Evolutionary conservation across 306 rosid genomes (phyloP).

Genomic region (Malus fusca): DNA sequence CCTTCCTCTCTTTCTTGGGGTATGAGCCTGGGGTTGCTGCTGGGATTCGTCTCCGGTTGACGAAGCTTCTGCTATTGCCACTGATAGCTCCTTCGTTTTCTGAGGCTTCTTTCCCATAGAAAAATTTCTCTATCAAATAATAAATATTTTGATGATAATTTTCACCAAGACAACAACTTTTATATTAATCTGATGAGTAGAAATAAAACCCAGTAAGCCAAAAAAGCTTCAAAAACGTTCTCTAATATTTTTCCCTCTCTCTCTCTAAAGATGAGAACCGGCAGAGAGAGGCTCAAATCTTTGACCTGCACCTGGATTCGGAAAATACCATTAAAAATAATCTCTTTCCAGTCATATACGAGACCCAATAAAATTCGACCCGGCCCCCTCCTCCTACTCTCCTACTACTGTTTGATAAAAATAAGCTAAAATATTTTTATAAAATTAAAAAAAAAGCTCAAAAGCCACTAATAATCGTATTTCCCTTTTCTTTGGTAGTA

Average conservation of each 20-base stretch:
- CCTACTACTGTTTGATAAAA: not conserved
- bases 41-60: constrained; percentile 31
- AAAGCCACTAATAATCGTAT: constrained; percentile 17
- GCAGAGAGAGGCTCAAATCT: constrained; percentile 32
- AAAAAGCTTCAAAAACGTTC: not conserved
- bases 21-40: constrained; percentile 29
- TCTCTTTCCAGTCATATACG: constrained; percentile 9
- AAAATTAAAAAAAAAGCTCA: constrained; percentile 23
- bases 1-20: constrained; percentile 74
- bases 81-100: constrained; percentile 66
- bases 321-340: constrained; percentile 27
- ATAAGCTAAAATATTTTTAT: not conserved
- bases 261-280: not conserved
- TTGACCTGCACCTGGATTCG: constrained; percentile 39
- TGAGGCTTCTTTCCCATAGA: constrained; percentile 73
- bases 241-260: too few relatives aligned
- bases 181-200: not conserved
- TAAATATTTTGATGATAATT: not conserved
- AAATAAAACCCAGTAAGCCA: not conserved
- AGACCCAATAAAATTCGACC: constrained; percentile 17
- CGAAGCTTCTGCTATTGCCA: constrained; percentile 76
- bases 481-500: not conserved
- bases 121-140: not conserved
- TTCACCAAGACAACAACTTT: not conserved
- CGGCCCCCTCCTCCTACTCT: not conserved